phyloP scores from a whole-genome alignment of 169 alveolate species.

The Neospora caninum region DNA sequence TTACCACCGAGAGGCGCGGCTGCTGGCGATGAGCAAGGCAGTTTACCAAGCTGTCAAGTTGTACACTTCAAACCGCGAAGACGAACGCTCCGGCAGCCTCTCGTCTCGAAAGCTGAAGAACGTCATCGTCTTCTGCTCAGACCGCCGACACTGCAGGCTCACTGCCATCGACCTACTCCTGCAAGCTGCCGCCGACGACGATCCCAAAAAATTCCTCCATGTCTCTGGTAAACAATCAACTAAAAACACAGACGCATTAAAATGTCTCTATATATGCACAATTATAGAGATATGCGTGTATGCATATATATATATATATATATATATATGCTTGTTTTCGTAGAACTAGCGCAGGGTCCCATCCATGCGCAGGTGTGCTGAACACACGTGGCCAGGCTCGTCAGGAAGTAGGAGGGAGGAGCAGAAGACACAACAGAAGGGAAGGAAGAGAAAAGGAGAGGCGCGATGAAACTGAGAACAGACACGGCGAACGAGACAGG shows the following conservation, averaged over 20 bases:
- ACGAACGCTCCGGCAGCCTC: slow-evolving; percentile 31
- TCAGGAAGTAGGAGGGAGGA: too few relatives aligned
- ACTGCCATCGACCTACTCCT: slow-evolving; percentile 92
- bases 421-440: too few relatives aligned
- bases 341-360: too few relatives aligned
- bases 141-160: slow-evolving; percentile 93
- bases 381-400: too few relatives aligned
- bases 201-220: slow-evolving; percentile 72
- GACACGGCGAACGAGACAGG: too few relatives aligned
- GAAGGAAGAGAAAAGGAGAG: too few relatives aligned
- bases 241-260: neutral
- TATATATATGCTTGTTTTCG: neutral
- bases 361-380: too few relatives aligned
- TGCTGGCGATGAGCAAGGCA: slow-evolving; percentile 91
- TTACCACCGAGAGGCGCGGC: slow-evolving; percentile 86
- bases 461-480: too few relatives aligned
- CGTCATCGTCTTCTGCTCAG: slow-evolving; percentile 93
- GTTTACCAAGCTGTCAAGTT: slow-evolving; percentile 85
- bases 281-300: neutral
- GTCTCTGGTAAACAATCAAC: slow-evolving; percentile 59
- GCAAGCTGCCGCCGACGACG: slow-evolving; percentile 82
- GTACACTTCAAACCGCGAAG: slow-evolving; percentile 63
- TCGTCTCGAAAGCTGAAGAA: slow-evolving; percentile 70
- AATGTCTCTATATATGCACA: slow-evolving; percentile 6
- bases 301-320: slow-evolving; percentile 9